Evolutionary conservation across 1,284 basidiomycete species (phyloP).

Genomic region (Apiotrichum sp.): DNA sequence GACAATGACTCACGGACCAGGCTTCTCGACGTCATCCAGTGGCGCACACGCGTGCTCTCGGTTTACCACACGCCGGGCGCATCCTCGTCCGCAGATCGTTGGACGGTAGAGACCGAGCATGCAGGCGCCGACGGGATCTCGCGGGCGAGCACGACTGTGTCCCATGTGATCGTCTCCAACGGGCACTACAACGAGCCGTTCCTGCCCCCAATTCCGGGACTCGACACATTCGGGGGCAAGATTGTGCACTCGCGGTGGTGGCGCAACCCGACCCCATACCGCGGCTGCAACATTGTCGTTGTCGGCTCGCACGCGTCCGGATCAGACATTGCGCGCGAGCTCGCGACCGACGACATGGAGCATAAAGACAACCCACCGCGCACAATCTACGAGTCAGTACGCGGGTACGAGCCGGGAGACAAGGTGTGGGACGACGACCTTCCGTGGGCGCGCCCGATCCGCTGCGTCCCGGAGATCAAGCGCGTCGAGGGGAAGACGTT

Average conservation of each 20-base stretch:
- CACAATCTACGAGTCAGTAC: constrained; percentile 39
- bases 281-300: constrained; percentile 48
- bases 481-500: constrained; percentile 24
- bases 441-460: constrained; percentile 39
- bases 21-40: constrained; percentile 26
- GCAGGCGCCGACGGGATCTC: constrained; percentile 3
- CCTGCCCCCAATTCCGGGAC: constrained; percentile 46
- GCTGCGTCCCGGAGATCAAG: constrained; percentile 35
- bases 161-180: constrained; percentile 37
- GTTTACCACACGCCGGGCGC: constrained; percentile 12
- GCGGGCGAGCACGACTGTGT: constrained; percentile 28
- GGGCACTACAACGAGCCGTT: constrained; percentile 51
- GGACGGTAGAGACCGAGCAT: constrained; percentile 17
- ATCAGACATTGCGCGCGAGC: constrained; percentile 51
- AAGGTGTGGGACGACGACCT: constrained; percentile 13
- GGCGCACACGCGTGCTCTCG: constrained; percentile 10
- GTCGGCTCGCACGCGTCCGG: constrained; percentile 53
- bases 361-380: constrained; percentile 17
- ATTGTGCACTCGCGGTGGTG: constrained; percentile 51
- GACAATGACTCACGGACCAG: constrained; percentile 1
- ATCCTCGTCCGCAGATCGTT: constrained; percentile 6
- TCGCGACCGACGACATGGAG: constrained; percentile 39
- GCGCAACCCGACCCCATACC: constrained; percentile 36
- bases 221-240: constrained; percentile 44
- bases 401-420: constrained; percentile 9